These are phyloP conservation scores for Fusarium sterilihyphosum DNA, from an alignment of 2,329 filamentous ascomycete species.

Conservation along the genomic window DNA sequence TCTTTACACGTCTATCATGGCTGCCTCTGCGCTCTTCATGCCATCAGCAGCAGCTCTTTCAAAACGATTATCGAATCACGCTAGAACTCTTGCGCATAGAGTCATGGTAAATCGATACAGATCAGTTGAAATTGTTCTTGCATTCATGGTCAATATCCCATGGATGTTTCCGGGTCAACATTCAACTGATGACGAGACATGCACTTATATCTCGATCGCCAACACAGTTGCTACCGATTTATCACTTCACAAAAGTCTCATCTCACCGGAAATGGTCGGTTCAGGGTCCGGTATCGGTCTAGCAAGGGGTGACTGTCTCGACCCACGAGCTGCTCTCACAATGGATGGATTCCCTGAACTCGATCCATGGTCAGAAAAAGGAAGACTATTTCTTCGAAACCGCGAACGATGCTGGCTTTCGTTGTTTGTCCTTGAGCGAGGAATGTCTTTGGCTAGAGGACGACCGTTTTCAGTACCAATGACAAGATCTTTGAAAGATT, in stretches of 20 bases:
- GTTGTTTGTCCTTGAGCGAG: constrained; percentile 76
- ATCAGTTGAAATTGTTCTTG: constrained; percentile 78
- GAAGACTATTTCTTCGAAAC: constrained; percentile 68
- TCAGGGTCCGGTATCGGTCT: constrained; percentile 58
- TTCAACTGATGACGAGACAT: constrained; percentile 78
- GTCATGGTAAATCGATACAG: constrained; percentile 70
- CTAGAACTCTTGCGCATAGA: constrained; percentile 68
- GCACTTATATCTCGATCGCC: constrained; percentile 75
- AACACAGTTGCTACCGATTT: constrained; percentile 75
- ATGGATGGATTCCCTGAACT: constrained; percentile 75
- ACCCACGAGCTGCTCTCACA: constrained; percentile 69
- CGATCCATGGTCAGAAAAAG: constrained; percentile 68
- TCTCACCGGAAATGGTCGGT: constrained; percentile 61
- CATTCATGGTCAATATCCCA: constrained; percentile 79
- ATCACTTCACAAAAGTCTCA: constrained; percentile 74
- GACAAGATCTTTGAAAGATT: constrained; percentile 72
- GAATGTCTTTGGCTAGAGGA: constrained; percentile 75
- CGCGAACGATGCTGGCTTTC: constrained; percentile 77
- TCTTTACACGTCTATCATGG: constrained; percentile 76
- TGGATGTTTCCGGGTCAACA: constrained; percentile 77
- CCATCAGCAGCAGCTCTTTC: constrained; percentile 71
- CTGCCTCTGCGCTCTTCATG: constrained; percentile 74
- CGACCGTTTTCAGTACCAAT: constrained; percentile 74
- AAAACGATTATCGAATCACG: constrained; percentile 72
- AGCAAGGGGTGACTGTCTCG: constrained; percentile 75